Evolutionary conservation across 148 eudicot genomes (phyloP), one percentile per base, ranked within the genome.

Genomic region (Silene uniflora): DNA sequence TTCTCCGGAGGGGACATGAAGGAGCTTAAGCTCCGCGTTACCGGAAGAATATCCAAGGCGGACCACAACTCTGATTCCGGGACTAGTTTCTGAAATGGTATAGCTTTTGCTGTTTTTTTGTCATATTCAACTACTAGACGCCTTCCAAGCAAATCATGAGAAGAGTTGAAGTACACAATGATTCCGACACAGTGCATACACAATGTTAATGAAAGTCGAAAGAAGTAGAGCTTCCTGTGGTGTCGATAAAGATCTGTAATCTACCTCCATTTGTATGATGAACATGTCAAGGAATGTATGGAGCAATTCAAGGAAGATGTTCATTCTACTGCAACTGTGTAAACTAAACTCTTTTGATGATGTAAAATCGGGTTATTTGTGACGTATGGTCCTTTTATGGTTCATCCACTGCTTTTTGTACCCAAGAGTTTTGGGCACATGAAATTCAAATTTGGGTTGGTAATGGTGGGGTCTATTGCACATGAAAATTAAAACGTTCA

Each of bases 21-120:
- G 62, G 84, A 82, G 75, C 76, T 82, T 18, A 82, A 82, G 76
- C 84, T 82, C n/a, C 78, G 81, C 59, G 77, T 82, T 75, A 82
- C 84, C 22, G 84, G 84, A 65, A 70, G 84, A 75, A 78, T 82
- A 19, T 82, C 81, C 72, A 82, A 82, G 73, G 84, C 2, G 52
- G 52, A 78, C 60, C 81, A 78, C 61, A 77, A 74, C 46, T 63
- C 78, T 60, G 80, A 81, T 35, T 81, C 83, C 3, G 83, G 77
- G 6, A 44, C 74, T 60, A 79, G 24, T 62, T 62, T 69, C 71
- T 69, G 73, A 58, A 44, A 58, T 59, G 65, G 61, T 72, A 61
- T 24, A 58, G 68, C 52, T n/a, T 27, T 35, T 73, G 61, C 49
- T 69, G 79, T 56, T 55, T 66, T 18, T 39, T 39, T 18, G 59